A percentile compares a stretch with the other conserved stretches of the same genome.
These are phyloP conservation scores for Prinsepia uniflora DNA, from an alignment of 306 rosid species.

Conservation along the genomic window DNA sequence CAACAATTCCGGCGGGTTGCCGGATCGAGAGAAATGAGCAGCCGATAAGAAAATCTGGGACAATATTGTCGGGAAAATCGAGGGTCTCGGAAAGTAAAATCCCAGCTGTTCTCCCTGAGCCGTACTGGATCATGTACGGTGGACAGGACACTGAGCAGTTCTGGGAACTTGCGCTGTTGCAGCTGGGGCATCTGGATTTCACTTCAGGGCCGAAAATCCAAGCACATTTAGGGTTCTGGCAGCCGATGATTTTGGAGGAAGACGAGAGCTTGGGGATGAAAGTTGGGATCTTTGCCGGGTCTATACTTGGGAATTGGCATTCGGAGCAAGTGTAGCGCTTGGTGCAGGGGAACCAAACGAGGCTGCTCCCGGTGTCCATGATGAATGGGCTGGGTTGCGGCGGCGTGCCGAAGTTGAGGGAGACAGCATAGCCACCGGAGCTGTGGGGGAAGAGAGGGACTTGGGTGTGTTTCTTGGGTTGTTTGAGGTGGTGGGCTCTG, in stretches of 20 bases:
- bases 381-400: constrained; percentile 54
- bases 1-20: constrained; percentile 84
- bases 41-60: constrained; percentile 55
- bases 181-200: constrained; percentile 43
- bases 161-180: constrained; percentile 20
- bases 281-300: constrained; percentile 38
- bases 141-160: constrained; percentile 63
- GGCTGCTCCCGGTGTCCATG: constrained; percentile 84
- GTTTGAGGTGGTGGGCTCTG: constrained; percentile 73
- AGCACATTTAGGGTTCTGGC: constrained; percentile 65
- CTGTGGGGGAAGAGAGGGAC: constrained; percentile 42
- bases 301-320: constrained; percentile 59
- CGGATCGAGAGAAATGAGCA: constrained; percentile 69
- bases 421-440: constrained; percentile 77
- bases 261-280: constrained; percentile 68
- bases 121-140: constrained; percentile 57
- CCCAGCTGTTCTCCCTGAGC: constrained; percentile 69
- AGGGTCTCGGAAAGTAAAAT: constrained; percentile 56
- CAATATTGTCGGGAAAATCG: constrained; percentile 34
- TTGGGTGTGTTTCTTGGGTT: constrained; percentile 21
- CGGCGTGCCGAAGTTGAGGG: constrained; percentile 73
- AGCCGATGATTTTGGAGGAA: constrained; percentile 54
- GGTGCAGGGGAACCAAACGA: constrained; percentile 88
- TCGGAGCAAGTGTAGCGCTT: constrained; percentile 61
- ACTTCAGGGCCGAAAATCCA: constrained; percentile 47